Conservation (phyloP, 1,284 basidiomycete genomes). For the Puccinia horiana region DNA sequence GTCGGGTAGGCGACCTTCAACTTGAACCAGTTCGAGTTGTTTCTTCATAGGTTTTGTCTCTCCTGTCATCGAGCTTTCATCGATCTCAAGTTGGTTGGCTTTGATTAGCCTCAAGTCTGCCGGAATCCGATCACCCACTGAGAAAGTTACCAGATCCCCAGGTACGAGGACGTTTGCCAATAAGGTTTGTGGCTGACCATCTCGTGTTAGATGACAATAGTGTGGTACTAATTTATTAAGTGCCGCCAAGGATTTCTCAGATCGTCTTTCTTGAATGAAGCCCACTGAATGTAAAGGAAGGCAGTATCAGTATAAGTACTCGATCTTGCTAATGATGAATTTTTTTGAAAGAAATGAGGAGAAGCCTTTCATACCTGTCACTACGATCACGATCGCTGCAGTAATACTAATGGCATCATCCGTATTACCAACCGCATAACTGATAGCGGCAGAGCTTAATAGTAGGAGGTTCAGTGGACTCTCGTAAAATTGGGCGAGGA, state of each 20-base stretch:
- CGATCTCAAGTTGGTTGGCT: conserved; percentile 82
- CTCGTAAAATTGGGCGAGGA: conserved; percentile 89
- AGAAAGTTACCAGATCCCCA: conserved; percentile 85
- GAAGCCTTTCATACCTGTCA: conserved; percentile 69
- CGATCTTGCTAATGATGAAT: not conserved
- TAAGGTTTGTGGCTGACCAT: conserved; percentile 72
- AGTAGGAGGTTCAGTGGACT: conserved; percentile 86
- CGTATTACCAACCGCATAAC: conserved; percentile 84
- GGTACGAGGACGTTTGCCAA: conserved; percentile 93
- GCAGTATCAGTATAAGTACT: not conserved
- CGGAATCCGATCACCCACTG: conserved; percentile 84
- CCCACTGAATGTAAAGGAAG: conserved; percentile 68
- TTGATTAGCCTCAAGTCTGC: conserved; percentile 83
- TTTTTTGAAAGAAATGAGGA: not conserved
- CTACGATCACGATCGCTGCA: conserved; percentile 86
- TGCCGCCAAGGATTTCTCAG: conserved; percentile 90
- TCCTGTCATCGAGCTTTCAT: conserved; percentile 92
- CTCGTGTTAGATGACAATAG: conserved; percentile 85
- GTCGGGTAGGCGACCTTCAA: conserved; percentile 66
- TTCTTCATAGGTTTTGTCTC: conserved; percentile 83
- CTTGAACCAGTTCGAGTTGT: conserved; percentile 65
- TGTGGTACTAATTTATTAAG: conserved; percentile 95
- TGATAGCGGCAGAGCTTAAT: conserved; percentile 81
- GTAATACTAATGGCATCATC: conserved; percentile 93
- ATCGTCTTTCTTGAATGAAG: conserved; percentile 90